Evolutionary conservation across 2,329 filamentous ascomycete species (phyloP), one percentile per base, ranked within the genome.

Genomic region (Fusarium nurragi): DNA sequence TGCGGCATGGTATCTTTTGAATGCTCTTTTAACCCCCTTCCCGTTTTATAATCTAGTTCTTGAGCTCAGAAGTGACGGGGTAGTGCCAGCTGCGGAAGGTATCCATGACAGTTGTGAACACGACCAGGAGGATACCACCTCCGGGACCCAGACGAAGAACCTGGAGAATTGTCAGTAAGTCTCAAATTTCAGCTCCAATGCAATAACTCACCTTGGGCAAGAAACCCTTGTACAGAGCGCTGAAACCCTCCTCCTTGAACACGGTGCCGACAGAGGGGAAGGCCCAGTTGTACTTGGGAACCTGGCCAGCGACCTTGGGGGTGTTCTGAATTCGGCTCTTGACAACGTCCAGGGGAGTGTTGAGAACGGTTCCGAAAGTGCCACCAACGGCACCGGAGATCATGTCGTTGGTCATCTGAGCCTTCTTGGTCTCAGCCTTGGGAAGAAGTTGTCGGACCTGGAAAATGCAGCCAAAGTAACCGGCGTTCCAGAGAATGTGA

Each of bases 271-370:
- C 83, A 21, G 93, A 89, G 43, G 93, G 92, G 87, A 90, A 97
- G 28, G 95, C 95, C 95, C 95, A 99, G 86, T 98, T 97, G 84
- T 99, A 99, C 86, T 99, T 99, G 75, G 92, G 92, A 21, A 88
- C 80, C 51, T 86, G 83, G 6, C 95, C 95, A n/a, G 90, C 77
- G 36, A 97, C 82, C 83, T 91, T 94, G 68, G 91, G 85, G 54
- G 88, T 93, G 81, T 99, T 99, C 80, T 99, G 95, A 70, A 99
- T 99, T 65, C 95, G 90, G 68, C 92, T 96, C 87, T 99, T 99
- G 81, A 98, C 94, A 19, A 98, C 94, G 74, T 98, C 94, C 88
- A 97, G 89, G 56, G 94, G 93, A 4, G 94, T 98, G 84, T 99
- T 99, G 65, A 98, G 76, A 37, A 97, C 86, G 4, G 94, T 99